Evolutionary conservation across 2,329 filamentous ascomycete species (phyloP), one percentile per base, ranked within the genome.

Genomic region (Mycosphaerelloides madeirae): DNA sequence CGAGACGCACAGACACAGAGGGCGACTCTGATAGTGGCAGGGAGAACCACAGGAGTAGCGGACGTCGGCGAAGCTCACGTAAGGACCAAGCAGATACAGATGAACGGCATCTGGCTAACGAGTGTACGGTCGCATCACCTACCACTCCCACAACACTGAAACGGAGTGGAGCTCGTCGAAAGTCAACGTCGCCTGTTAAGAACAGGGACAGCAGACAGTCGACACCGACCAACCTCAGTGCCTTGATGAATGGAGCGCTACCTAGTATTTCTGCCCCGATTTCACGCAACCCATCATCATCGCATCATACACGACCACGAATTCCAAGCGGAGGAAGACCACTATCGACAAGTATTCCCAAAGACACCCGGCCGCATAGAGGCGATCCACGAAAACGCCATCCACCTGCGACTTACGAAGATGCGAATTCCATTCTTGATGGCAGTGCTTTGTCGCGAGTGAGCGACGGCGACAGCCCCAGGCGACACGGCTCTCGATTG

Each of bases 331-430:
- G 72, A 20, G 76, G 76, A n/a, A 69, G 77, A 53, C 68, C 69
- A 47, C 66, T 81, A 2, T 79, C 78, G 6, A 80, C 78, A 0
- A 80, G 81, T 48, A 74, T 69, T 6, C 81, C 79, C 4, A 72
- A 74, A 11, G 76, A 80, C 33, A 77, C 75, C 1, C 65, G 77
- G 46, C 67, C 64, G 15, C 31, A 44, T 33, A 40, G 41, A 18
- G 38, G 31, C 14, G 31, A 36, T 13, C 43, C 43, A 16, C 32
- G 15, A 14, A 45, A 41, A 19, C 36, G 49, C 43, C 52, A 43
- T n/a, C 46, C 54, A 25, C 56, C 59, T 31, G 48, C 57, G 29
- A 52, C 46, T n/a, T 57, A 62, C 6, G 61, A 69, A 40, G 55
- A 58, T 35, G 52, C 46, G 2, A 53, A 52, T 12, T 49, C 54